These are phyloP conservation scores for Rhytidiadelphus loreus DNA, from an alignment of 225 moss, liverwort and hornwort genomes.

Conservation along the genomic window DNA sequence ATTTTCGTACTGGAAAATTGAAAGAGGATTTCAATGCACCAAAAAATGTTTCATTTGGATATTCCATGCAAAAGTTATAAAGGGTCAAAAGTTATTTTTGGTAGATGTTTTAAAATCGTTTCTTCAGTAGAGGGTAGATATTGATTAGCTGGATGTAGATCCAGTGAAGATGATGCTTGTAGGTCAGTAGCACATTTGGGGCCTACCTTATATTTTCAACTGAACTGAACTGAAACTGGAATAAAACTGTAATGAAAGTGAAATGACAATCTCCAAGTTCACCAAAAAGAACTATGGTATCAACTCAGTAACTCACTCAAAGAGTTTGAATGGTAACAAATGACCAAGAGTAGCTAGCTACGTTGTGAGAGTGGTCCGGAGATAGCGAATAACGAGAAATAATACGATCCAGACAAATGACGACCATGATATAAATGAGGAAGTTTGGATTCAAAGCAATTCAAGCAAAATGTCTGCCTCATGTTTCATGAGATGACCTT, in stretches of 20 bases:
- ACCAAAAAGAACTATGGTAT: too few species aligned
- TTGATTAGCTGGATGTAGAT: background rate
- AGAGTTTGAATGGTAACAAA: background rate
- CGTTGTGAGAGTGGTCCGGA: background rate
- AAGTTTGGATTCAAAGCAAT: background rate
- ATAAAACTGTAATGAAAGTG: background rate
- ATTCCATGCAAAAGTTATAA: background rate
- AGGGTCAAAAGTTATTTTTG: background rate
- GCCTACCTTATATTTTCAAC: background rate
- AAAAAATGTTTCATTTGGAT: background rate
- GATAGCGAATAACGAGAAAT: background rate
- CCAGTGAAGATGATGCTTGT: background rate
- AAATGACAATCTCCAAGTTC: background rate
- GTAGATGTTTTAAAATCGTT: background rate
- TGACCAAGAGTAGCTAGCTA: background rate
- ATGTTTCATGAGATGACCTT: background rate
- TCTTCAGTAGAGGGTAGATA: background rate
- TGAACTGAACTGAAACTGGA: too few species aligned
- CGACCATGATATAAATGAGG: background rate
- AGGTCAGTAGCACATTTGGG: background rate
- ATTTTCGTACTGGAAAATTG: too few species aligned
- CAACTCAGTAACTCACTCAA: too few species aligned
- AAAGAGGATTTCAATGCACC: background rate
- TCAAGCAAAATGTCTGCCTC: background rate
- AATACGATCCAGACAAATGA: background rate